Evolutionary conservation across 805 yeast genomes (phyloP).

Genomic region (Candida incommunis): DNA sequence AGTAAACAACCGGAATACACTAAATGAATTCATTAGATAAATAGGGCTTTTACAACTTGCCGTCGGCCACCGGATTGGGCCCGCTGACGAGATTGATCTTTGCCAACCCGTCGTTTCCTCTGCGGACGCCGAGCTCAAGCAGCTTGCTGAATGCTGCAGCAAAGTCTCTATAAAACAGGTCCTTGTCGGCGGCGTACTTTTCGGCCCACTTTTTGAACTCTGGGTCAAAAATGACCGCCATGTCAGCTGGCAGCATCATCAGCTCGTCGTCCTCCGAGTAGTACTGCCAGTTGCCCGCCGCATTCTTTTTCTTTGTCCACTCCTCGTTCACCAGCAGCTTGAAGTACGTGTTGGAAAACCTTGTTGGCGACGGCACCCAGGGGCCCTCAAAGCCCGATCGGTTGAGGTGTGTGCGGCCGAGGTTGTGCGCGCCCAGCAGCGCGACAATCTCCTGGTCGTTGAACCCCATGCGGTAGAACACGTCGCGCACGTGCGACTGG

Average conservation of each 20-base stretch:
- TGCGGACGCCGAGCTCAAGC: conserved; percentile 61
- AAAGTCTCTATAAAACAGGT: conserved; percentile 48
- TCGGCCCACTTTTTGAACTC: conserved; percentile 47
- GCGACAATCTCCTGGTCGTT: conserved; percentile 50
- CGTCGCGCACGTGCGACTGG: conserved; percentile 36
- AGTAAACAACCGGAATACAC: background rate
- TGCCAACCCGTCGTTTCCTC: conserved; percentile 32
- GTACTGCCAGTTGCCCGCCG: conserved; percentile 25
- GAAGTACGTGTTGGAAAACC: conserved; percentile 63
- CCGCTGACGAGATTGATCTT: conserved; percentile 16
- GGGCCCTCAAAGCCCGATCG: conserved; percentile 78
- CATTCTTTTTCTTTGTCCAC: conserved; percentile 33
- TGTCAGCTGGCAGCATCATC: conserved; percentile 83
- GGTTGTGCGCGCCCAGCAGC: conserved; percentile 45
- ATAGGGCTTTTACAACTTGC: conserved; percentile 10
- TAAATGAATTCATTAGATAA: too few relatives aligned
- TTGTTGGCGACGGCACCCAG: conserved; percentile 74
- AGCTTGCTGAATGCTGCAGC: conserved; percentile 53
- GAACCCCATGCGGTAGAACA: conserved; percentile 47
- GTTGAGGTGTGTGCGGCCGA: conserved; percentile 48
- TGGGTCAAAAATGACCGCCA: conserved; percentile 50
- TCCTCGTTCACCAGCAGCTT: conserved; percentile 36
- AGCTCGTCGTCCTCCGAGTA: conserved; percentile 42
- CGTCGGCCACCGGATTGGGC: conserved; percentile 2
- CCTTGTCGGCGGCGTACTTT: conserved; percentile 53